These are phyloP conservation scores for Lodderomyces parapsilosis DNA, from an alignment of 1,139 yeast species.

Conservation along the genomic window DNA sequence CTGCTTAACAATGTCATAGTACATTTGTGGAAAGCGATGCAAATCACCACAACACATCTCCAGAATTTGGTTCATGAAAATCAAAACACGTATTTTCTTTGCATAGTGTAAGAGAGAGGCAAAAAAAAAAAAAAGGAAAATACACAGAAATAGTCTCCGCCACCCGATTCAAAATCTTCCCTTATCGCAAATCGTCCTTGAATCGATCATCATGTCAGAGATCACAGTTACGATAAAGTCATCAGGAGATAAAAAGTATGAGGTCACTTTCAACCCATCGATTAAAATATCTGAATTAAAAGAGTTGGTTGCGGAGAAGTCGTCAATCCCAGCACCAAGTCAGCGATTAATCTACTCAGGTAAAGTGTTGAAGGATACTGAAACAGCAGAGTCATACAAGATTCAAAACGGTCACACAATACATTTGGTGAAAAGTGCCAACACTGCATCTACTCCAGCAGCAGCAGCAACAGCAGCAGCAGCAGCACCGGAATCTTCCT, in stretches of 20 bases:
- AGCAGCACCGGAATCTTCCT: conserved; percentile 13
- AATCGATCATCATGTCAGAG: conserved; percentile 19
- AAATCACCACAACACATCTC: too few species aligned
- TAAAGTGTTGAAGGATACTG: conserved; percentile 82
- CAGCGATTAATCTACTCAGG: conserved; percentile 94
- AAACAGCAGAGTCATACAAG: conserved; percentile 72
- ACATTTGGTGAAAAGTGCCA: conserved; percentile 78
- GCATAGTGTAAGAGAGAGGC: neutral
- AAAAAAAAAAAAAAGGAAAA: neutral
- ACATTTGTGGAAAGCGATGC: too few species aligned
- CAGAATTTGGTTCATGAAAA: too few species aligned
- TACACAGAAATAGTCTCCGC: neutral
- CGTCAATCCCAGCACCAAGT: conserved; percentile 68
- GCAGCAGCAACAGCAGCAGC: conserved; percentile 11
- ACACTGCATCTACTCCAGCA: conserved; percentile 14
- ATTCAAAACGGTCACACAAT: conserved; percentile 83
- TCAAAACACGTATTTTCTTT: conserved; percentile 1
- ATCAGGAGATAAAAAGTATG: conserved; percentile 79
- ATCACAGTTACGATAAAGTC: conserved; percentile 43
- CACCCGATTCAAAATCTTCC: neutral
- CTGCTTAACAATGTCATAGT: too few species aligned
- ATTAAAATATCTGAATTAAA: conserved; percentile 70
- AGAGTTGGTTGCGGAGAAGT: conserved; percentile 53
- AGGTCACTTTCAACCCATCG: conserved; percentile 53
- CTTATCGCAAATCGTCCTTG: neutral